Evolutionary conservation across 2,329 filamentous ascomycete genomes (phyloP), one percentile per base, ranked within the genome.

Genomic region (Botrytis squamosa): DNA sequence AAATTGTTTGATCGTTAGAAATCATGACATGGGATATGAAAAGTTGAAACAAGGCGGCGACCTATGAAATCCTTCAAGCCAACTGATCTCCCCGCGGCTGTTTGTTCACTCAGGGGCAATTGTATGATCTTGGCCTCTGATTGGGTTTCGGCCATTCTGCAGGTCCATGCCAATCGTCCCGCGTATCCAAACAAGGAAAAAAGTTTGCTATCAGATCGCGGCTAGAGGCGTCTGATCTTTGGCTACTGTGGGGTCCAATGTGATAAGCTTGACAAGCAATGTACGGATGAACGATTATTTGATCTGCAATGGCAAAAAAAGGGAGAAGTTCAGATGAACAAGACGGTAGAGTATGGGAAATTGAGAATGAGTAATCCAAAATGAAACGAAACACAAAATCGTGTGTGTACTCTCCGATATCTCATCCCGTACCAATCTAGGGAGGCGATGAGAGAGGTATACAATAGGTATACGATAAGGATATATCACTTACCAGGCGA

Each of bases 171-270:
- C 42, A 65, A 44, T 46, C 64, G 44, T 4, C 44, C 62, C 44
- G 42, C 33, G 42, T 49, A 10, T 22, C 36, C 65, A 55, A 55
- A 38, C 10, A 55, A 40, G 36, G n/a, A 40, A 68, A 55, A 49
- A 14, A 40, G n/a, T 55, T 67, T 29, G 65, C 46, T 42, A 42
- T 57, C n/a, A 40, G 52, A 57, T 69, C 66, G 66, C 49, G 66
- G 66, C 49, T 68, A 68, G 49, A 68, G 66, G 66, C 66, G 66
- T 57, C 66, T 68, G 66, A 69, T 57, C 52, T 57, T 42, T 69
- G 66, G 49, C 65, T 42, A 42, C 20, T 25, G 38, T 36, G 49
- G 49, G 38, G 52, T n/a, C 40, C 5, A 16, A 33, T 18, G 36
- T 69, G 66, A 33, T 57, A 12, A 40, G 55, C 29, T 25, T 22